Conservation (phyloP, 176 grass and related monocot species). For the Paspalum vaginatum region DNA sequence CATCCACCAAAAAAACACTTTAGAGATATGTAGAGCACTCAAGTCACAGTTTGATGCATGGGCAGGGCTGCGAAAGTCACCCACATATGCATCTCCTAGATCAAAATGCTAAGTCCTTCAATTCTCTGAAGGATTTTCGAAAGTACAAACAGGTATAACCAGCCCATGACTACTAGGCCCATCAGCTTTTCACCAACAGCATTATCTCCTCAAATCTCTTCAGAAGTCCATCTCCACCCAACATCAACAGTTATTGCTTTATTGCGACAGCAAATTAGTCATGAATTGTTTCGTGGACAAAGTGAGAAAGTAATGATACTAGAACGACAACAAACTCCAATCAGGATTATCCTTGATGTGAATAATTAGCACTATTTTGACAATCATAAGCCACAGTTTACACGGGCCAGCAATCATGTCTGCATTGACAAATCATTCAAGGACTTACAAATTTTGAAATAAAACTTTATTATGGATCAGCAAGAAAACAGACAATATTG, state of each 20-base stretch:
- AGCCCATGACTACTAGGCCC: neutral
- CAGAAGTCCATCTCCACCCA: slow-evolving; percentile 14
- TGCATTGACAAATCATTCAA: slow-evolving; percentile 36
- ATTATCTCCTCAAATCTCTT: slow-evolving; percentile 26
- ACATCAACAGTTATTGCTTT: slow-evolving; percentile 4
- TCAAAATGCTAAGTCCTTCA: neutral
- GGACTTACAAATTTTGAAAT: slow-evolving; percentile 37
- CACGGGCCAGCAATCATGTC: slow-evolving; percentile 27
- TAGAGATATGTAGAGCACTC: neutral
- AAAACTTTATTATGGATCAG: slow-evolving; percentile 42
- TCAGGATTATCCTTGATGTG: slow-evolving; percentile 26
- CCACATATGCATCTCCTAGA: neutral
- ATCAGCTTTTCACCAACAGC: neutral
- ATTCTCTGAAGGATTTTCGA: slow-evolving; percentile 2
- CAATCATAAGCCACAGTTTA: slow-evolving; percentile 36
- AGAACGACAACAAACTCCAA: slow-evolving; percentile 28
- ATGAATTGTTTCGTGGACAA: neutral
- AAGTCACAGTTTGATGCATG: neutral
- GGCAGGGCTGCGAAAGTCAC: neutral
- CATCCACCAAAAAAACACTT: neutral
- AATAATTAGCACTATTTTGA: slow-evolving; percentile 30
- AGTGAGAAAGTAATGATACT: slow-evolving; percentile 1
- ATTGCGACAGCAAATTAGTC: neutral
- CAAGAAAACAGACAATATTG: slow-evolving; percentile 30
- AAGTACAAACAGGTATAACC: neutral